Conservation (phyloP, 441 rosid genomes). For the Melastoma candidum region DNA sequence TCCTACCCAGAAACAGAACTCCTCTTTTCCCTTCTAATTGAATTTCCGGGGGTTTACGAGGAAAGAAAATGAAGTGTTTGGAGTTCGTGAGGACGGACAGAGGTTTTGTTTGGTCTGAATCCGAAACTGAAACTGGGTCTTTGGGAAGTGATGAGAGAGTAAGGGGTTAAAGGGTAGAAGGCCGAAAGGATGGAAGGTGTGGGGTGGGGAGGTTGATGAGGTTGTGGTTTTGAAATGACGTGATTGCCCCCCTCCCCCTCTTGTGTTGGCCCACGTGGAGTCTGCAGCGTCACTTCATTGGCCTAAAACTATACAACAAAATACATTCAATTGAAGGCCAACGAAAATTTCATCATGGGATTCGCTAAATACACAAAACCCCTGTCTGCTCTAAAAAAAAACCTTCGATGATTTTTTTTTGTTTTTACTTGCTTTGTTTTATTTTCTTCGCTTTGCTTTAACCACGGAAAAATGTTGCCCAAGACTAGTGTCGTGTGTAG, state of each 20-base stretch:
- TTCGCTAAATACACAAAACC: too few relatives aligned
- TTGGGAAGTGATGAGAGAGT: too few relatives aligned
- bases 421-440: too few relatives aligned
- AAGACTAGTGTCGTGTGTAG: too few relatives aligned
- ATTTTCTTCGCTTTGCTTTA: too few relatives aligned
- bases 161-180: not conserved
- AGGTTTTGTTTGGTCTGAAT: too few relatives aligned
- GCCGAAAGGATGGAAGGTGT: conserved; percentile 23
- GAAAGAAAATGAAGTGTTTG: not conserved
- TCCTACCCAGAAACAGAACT: not conserved
- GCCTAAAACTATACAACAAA: conserved; percentile 4
- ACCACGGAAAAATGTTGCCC: too few relatives aligned
- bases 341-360: conserved; percentile 6
- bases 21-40: too few relatives aligned
- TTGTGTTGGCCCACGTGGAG: not conserved
- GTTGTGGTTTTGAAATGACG: conserved; percentile 17
- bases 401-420: too few relatives aligned
- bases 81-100: too few relatives aligned
- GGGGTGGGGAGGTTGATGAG: conserved; percentile 40
- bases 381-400: too few relatives aligned
- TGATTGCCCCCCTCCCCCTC: conserved; percentile 13
- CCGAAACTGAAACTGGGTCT: too few relatives aligned
- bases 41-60: not conserved
- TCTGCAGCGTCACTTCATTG: not conserved
- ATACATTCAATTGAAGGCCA: conserved; percentile 3